Evolutionary conservation across 495 filamentous ascomycete species (phyloP).

Genomic region (Penicilliopsis zonata): DNA sequence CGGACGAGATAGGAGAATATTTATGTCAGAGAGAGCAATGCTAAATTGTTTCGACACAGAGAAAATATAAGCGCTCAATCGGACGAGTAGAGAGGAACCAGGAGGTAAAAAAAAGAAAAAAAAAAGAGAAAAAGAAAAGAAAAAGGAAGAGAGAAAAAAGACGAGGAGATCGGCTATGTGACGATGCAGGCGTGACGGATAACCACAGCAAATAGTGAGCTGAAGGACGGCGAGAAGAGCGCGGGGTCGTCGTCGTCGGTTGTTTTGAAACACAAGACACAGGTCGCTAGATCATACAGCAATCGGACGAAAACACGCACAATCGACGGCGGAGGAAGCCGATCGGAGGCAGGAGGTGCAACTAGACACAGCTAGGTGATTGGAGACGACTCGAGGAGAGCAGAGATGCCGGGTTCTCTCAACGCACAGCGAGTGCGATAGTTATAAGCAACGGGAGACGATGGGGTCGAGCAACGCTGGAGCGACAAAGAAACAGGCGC

Average conservation of each 20-base stretch:
- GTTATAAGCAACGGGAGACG: neutral
- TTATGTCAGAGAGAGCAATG: conserved; percentile 3
- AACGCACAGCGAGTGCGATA: neutral
- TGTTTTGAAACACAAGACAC: neutral
- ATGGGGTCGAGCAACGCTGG: conserved; percentile 1
- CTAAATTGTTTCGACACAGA: neutral
- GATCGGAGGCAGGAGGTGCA: no score
- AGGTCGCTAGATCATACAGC: conserved; percentile 1
- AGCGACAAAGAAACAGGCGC: conserved; percentile 1
- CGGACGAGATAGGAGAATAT: conserved; percentile 21
- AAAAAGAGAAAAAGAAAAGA: conserved; percentile 11
- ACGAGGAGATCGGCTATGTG: neutral
- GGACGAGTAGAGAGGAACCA: no score
- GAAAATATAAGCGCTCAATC: no score
- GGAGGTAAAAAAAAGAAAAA: conserved; percentile 7
- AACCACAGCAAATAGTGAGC: conserved; percentile 2
- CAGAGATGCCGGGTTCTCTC: neutral
- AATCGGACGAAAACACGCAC: neutral
- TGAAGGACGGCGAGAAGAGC: conserved; percentile 8
- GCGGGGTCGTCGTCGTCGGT: no score
- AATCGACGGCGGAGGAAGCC: neutral
- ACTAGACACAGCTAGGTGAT: no score
- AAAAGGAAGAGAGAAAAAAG: conserved; percentile 6
- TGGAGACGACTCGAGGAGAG: neutral
- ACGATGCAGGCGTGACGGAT: neutral